These are phyloP conservation scores for Lachnum nothofagi DNA, from an alignment of 2,329 filamentous ascomycete genomes.

Conservation along the genomic window DNA sequence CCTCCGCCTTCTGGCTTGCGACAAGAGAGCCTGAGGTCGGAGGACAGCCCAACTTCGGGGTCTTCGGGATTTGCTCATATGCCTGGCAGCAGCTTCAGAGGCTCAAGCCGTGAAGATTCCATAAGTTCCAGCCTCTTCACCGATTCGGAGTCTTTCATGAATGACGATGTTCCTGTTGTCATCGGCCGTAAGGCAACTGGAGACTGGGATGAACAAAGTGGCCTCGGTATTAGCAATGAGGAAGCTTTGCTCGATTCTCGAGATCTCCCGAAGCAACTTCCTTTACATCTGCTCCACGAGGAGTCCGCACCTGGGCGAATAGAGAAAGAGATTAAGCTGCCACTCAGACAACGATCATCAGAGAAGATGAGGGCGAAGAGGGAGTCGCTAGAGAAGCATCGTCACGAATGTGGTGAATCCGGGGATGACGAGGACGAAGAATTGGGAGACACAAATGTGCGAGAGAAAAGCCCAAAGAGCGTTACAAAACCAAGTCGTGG, in stretches of 20 bases:
- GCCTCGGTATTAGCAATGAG: slow-evolving; percentile 71
- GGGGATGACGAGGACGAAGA: slow-evolving; percentile 96
- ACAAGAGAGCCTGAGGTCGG: slow-evolving; percentile 56
- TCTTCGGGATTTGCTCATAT: slow-evolving; percentile 71
- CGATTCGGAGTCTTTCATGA: slow-evolving; percentile 72
- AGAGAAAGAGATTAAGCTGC: slow-evolving; percentile 35
- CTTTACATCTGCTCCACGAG: slow-evolving; percentile 53
- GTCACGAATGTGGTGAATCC: slow-evolving; percentile 73
- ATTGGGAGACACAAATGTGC: slow-evolving; percentile 52
- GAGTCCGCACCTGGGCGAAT: slow-evolving; percentile 62
- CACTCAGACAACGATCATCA: slow-evolving; percentile 57
- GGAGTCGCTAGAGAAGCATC: slow-evolving; percentile 67
- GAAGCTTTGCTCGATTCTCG: slow-evolving; percentile 32
- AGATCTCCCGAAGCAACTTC: slow-evolving; percentile 38
- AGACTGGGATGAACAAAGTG: slow-evolving; percentile 75
- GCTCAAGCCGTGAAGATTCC: slow-evolving; percentile 81
- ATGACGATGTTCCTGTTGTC: slow-evolving; percentile 72
- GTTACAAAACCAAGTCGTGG: slow-evolving; percentile 59
- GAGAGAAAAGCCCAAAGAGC: slow-evolving; percentile 43
- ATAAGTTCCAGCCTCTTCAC: slow-evolving; percentile 84
- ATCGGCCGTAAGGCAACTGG: slow-evolving; percentile 68
- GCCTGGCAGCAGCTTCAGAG: slow-evolving; percentile 69
- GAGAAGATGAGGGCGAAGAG: slow-evolving; percentile 72
- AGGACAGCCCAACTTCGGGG: slow-evolving; percentile 69
- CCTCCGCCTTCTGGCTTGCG: slow-evolving; percentile 60